These are phyloP conservation scores for Isabelozyma rhagii DNA, from an alignment of 805 yeast species.

Conservation along the genomic window DNA sequence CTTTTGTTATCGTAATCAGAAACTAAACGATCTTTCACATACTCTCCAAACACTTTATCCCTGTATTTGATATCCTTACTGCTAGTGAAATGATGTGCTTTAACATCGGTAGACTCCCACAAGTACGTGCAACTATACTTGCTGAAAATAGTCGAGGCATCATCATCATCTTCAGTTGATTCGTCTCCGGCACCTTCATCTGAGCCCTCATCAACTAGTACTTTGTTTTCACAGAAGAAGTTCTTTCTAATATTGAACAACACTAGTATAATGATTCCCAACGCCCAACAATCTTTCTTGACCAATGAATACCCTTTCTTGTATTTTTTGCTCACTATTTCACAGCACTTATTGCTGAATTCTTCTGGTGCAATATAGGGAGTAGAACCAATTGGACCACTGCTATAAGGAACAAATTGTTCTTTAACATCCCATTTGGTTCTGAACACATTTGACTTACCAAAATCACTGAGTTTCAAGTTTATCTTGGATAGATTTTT, in stretches of 20 bases:
- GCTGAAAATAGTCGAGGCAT: conserved; percentile 10
- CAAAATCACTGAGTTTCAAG: conserved; percentile 63
- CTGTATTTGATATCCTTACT: conserved; percentile 15
- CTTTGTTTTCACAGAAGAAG: conserved; percentile 11
- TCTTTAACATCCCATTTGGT: conserved; percentile 74
- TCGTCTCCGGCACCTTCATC: neutral
- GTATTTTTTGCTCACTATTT: conserved; percentile 9
- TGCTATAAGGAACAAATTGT: conserved; percentile 46
- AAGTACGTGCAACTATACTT: conserved; percentile 22
- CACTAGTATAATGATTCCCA: conserved; percentile 52
- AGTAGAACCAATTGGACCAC: conserved; percentile 81
- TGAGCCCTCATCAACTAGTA: neutral
- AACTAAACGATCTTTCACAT: conserved; percentile 40
- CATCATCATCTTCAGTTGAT: conserved; percentile 8
- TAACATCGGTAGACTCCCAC: conserved; percentile 30
- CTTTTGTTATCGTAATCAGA: conserved; percentile 28
- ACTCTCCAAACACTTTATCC: conserved; percentile 37
- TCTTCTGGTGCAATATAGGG: conserved; percentile 95
- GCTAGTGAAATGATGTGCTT: conserved; percentile 7
- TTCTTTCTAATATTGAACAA: conserved; percentile 28
- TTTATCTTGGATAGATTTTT: conserved; percentile 10
- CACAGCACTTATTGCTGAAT: conserved; percentile 28
- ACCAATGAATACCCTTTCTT: conserved; percentile 60
- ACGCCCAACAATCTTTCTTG: conserved; percentile 84
- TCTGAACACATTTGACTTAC: conserved; percentile 85